phyloP scores from a whole-genome alignment of 345 rosid species.

The Lepidium didymum region DNA sequence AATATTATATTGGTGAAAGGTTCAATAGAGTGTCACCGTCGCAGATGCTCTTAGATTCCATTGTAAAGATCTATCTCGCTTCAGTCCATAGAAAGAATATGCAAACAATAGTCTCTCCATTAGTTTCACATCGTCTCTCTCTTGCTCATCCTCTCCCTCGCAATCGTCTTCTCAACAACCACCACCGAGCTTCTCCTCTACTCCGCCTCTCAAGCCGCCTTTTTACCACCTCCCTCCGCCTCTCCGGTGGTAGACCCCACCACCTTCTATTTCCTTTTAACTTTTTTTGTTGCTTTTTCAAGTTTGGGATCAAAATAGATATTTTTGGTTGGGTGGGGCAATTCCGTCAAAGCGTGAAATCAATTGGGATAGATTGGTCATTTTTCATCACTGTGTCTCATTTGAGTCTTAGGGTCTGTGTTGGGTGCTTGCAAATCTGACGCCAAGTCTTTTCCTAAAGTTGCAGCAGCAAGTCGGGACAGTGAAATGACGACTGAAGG shows the following conservation, averaged over 20 bases:
- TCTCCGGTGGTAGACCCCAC: constrained; percentile 5
- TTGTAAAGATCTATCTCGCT: not conserved
- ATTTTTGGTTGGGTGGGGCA: constrained; percentile 19
- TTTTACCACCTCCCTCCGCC: constrained; percentile 8
- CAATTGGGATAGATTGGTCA: constrained; percentile 16
- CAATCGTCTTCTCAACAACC: not conserved
- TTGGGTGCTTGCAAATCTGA: constrained; percentile 4
- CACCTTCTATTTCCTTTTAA: not conserved
- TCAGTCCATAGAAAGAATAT: not conserved
- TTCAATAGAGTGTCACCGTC: too few relatives aligned
- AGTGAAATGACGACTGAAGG: constrained; percentile 46
- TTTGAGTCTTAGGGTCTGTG: constrained; percentile 14
- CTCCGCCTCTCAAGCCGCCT: constrained; percentile 11
- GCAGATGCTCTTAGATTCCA: not conserved
- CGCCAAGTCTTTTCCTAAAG: constrained; percentile 9
- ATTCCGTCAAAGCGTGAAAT: constrained; percentile 16
- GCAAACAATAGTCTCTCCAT: constrained; percentile 13
- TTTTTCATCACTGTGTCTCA: not conserved
- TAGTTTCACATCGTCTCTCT: not conserved
- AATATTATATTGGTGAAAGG: too few relatives aligned
- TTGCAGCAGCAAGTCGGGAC: constrained; percentile 24
- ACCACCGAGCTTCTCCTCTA: not conserved
- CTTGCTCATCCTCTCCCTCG: not conserved
- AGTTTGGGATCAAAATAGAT: not conserved
- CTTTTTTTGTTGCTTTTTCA: not conserved